Base-by-base conservation (phyloP, 2,329 filamentous ascomycete genomes). In the Xylaria sp. region DNA sequence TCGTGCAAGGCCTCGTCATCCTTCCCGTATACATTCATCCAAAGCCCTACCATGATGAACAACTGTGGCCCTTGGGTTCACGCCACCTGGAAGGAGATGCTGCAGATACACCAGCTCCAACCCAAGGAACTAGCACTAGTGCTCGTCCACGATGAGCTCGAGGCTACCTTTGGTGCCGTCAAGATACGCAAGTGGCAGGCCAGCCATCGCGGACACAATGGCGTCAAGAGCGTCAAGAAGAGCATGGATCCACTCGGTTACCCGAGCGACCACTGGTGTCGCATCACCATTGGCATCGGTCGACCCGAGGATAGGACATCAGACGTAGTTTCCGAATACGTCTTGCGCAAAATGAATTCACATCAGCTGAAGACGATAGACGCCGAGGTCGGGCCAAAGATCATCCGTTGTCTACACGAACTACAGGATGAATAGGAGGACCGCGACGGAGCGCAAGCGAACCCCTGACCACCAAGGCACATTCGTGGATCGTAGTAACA, bases 101-200 rank as follows among this genome's bases (percentile, higher is more conserved):
- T 89, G 66, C 80, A 73, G 69, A 70, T 81, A 71, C 75, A 69
- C 71, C 72, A 71, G 3, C 67, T 77, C 10, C 56, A 65, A 5
- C 70, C 75, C 13, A 59, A 73, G 15, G 71, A 81, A 36, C 76
- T 82, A 15, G 81, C 81, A 22, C 79, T 99, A 17, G 88, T 98
- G 0, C 82, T 98, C 13, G 82, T 98, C 22, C 94, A 98, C 77
- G 95, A 98, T 77, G 95, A 98, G 77, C 80, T 98, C 38, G 94
- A 97, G 74, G 84, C 87, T 47, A 81, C 85, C 2, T 75, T 94
- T 1, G 94, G 94, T 0, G 84, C 85, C 39, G 85, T 97, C 15
- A 87, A 83, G 55, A 82, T 92, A 5, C 86, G 86, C 63, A 83
- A 84, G 27, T 93, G 91, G 77, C 83, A 84, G 2, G 79, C 84